These are phyloP conservation scores for Castanea crenata DNA, from an alignment of 306 rosid genomes.

Conservation along the genomic window DNA sequence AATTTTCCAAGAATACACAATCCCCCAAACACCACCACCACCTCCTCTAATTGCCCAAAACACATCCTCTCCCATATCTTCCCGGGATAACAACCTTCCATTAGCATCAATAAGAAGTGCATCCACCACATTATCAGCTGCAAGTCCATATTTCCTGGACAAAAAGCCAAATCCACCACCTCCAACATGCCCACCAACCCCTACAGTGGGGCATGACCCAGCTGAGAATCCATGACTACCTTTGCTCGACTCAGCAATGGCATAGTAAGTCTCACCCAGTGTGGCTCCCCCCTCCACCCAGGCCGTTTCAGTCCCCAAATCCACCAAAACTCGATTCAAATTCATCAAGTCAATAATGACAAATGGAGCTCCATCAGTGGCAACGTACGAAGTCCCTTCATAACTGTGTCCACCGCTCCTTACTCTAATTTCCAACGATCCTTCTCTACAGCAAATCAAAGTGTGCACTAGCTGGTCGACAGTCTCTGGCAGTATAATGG, in stretches of 20 bases:
- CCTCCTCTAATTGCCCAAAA: conserved; percentile 94
- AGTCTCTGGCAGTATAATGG: conserved; percentile 60
- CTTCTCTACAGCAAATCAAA: conserved; percentile 45
- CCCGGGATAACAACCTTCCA: conserved; percentile 40
- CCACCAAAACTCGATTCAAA: conserved; percentile 51
- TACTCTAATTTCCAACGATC: conserved; percentile 38
- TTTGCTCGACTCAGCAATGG: conserved; percentile 51
- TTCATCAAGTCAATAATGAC: conserved; percentile 76
- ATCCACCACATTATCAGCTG: conserved; percentile 74
- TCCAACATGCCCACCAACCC: conserved; percentile 73
- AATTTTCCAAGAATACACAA: conserved; percentile 73
- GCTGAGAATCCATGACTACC: conserved; percentile 60
- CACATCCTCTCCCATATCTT: conserved; percentile 77
- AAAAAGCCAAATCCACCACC: conserved; percentile 76
- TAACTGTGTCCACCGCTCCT: conserved; percentile 83
- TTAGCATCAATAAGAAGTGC: conserved; percentile 56
- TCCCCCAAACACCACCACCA: conserved; percentile 79
- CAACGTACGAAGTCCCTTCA: conserved; percentile 70
- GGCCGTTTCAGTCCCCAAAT: conserved; percentile 51
- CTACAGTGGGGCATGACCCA: conserved; percentile 84
- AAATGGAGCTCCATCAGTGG: conserved; percentile 42
- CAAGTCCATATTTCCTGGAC: conserved; percentile 69
- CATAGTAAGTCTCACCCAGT: conserved; percentile 71
- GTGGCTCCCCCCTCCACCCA: conserved; percentile 93
- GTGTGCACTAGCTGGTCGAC: conserved; percentile 41